Conservation (phyloP, 164 flowering plant species). For the Platanus orientalis region DNA sequence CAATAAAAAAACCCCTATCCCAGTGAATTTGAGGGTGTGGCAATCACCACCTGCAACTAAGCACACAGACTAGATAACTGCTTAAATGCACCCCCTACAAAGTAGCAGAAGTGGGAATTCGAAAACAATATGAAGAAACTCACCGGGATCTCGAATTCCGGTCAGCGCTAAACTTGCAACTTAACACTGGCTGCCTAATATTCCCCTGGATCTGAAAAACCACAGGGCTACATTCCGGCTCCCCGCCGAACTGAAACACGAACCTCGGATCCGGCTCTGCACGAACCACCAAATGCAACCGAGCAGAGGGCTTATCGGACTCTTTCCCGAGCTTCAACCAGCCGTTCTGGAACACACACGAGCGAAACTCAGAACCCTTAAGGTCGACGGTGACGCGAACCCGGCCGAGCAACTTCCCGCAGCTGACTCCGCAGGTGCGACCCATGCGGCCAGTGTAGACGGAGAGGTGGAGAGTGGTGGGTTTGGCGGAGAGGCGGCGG, state of each 20-base stretch:
- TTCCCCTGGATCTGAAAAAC: conserved; percentile 86
- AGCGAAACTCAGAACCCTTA: conserved; percentile 27
- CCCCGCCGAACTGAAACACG: conserved; percentile 93
- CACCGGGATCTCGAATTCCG: conserved; percentile 72
- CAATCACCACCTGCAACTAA: too few species aligned
- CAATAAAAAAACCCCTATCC: too few species aligned
- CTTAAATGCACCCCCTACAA: conserved; percentile 1
- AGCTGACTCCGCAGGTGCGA: conserved; percentile 49
- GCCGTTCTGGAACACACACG: conserved; percentile 58
- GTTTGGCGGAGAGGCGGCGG: conserved; percentile 48
- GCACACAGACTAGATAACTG: not conserved
- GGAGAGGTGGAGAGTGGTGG: conserved; percentile 40
- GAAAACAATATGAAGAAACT: conserved; percentile 11
- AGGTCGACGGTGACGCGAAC: conserved; percentile 41
- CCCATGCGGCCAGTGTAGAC: conserved; percentile 69
- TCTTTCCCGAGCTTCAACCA: conserved; percentile 66
- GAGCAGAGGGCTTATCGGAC: conserved; percentile 37
- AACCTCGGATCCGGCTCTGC: conserved; percentile 89
- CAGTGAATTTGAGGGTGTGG: too few species aligned
- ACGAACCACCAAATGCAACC: conserved; percentile 63
- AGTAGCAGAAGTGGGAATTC: not conserved
- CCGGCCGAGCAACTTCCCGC: conserved; percentile 57
- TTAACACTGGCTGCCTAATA: conserved; percentile 89
- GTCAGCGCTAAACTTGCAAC: conserved; percentile 90
- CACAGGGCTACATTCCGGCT: conserved; percentile 95